A percentile compares a stretch with the other conserved stretches of the same genome.
Conservation (phyloP, 2,329 filamentous ascomycete genomes). For the Ophiostoma tasmaniense region DNA sequence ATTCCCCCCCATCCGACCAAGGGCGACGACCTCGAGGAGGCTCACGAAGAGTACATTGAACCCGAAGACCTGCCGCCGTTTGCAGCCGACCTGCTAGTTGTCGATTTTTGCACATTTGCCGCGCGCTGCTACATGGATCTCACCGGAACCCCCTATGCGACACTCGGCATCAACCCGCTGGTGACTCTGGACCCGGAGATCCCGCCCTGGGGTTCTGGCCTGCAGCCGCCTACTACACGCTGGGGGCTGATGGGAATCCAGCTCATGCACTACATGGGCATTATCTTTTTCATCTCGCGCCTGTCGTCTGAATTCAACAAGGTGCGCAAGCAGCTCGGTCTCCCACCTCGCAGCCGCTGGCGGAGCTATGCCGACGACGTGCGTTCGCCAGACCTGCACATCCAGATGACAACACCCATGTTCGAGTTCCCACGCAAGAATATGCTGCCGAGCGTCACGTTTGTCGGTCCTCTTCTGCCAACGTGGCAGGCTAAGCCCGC, state of each 20-base stretch:
- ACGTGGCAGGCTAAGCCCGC: neutral
- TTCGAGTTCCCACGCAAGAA: slow-evolving; percentile 22
- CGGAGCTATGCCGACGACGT: slow-evolving; percentile 30
- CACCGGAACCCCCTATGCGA: slow-evolving; percentile 28
- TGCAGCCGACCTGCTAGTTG: slow-evolving; percentile 18
- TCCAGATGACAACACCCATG: slow-evolving; percentile 25
- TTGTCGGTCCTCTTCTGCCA: slow-evolving; percentile 17
- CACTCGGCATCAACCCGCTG: slow-evolving; percentile 34
- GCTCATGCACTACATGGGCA: slow-evolving; percentile 21
- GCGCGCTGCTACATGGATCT: slow-evolving; percentile 19
- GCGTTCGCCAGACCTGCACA: slow-evolving; percentile 29
- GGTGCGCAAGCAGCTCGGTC: slow-evolving; percentile 26
- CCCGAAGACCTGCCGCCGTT: slow-evolving; percentile 9
- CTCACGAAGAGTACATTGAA: neutral
- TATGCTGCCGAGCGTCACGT: slow-evolving; percentile 16
- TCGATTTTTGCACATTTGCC: slow-evolving; percentile 20
- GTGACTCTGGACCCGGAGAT: slow-evolving; percentile 25
- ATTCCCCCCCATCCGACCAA: neutral
- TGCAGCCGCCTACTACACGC: slow-evolving; percentile 25
- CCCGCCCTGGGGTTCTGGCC: slow-evolving; percentile 26
- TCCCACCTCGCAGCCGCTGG: slow-evolving; percentile 25
- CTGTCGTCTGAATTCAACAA: slow-evolving; percentile 27
- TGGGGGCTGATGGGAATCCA: slow-evolving; percentile 25
- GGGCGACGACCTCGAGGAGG: neutral
- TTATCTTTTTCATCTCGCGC: slow-evolving; percentile 15